These are phyloP conservation scores for Penicillium sp. DNA, from an alignment of 2,329 filamentous ascomycete genomes.

Conservation along the genomic window DNA sequence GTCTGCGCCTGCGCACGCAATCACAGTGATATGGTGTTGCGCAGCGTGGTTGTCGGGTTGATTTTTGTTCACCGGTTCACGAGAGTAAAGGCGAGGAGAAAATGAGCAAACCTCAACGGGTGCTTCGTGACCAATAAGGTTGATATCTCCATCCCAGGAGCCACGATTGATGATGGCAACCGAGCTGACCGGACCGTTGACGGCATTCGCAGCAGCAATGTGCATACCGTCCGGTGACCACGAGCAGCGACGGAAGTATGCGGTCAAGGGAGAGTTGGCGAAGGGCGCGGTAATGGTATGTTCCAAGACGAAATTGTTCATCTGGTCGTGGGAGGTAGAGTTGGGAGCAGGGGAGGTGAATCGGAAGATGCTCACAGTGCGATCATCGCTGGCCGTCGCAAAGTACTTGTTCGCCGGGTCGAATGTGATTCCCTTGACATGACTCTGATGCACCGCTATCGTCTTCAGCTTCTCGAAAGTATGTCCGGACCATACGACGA, in stretches of 20 bases:
- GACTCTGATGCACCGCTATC: constrained; percentile 88
- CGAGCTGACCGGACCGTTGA: constrained; percentile 95
- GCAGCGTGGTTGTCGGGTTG: constrained; percentile 48
- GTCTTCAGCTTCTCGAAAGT: constrained; percentile 99
- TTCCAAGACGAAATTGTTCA: constrained; percentile 95
- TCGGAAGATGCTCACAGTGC: constrained; percentile 94
- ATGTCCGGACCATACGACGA: constrained; percentile 97
- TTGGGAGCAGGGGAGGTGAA: constrained; percentile 92
- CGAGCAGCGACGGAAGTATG: constrained; percentile 94
- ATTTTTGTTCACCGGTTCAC: constrained; percentile 64
- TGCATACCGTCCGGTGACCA: constrained; percentile 98
- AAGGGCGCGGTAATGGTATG: constrained; percentile 90
- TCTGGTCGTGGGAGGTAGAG: constrained; percentile 90
- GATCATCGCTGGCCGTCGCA: constrained; percentile 94
- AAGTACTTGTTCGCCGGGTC: constrained; percentile 99
- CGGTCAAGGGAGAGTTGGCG: constrained; percentile 88
- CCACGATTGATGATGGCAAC: constrained; percentile 94
- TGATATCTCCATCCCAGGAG: constrained; percentile 95
- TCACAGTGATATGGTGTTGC: constrained; percentile 77
- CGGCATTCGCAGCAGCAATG: constrained; percentile 94
- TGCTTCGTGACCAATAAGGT: constrained; percentile 94
- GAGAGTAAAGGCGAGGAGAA: constrained; percentile 85
- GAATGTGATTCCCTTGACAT: constrained; percentile 98
- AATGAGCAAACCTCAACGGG: constrained; percentile 98
- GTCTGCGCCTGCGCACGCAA: constrained; percentile 95